Conservation (phyloP, 106 monocot genomes). For the Apostasia ramifera region DNA sequence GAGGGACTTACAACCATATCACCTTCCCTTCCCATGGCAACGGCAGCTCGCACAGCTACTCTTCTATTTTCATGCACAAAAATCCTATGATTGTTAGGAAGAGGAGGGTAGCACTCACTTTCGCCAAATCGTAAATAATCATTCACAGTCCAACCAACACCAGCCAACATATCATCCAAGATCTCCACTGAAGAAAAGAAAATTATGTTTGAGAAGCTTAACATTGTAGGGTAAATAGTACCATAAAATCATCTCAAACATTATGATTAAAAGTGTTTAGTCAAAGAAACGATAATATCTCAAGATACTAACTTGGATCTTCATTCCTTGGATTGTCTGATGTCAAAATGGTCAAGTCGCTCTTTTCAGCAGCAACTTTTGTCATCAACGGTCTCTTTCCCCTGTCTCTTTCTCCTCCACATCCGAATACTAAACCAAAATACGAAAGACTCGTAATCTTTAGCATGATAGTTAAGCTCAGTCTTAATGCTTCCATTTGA, state of each 20-base stretch:
- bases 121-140: conserved; percentile 8
- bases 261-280: background rate
- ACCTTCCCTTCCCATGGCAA: conserved; percentile 31
- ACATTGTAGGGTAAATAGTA: no score
- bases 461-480: no score
- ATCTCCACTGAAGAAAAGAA: conserved; percentile 16
- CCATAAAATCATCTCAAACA: background rate
- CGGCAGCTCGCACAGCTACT: conserved; percentile 26
- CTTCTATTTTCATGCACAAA: conserved; percentile 28
- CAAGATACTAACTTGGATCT: conserved; percentile 26
- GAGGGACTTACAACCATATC: conserved; percentile 33
- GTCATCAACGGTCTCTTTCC: conserved; percentile 43
- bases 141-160: conserved; percentile 23
- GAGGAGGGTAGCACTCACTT: conserved; percentile 4
- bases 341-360: conserved; percentile 28
- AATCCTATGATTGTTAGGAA: conserved; percentile 19
- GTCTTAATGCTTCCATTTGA: no score
- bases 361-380: conserved; percentile 27
- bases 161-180: conserved; percentile 33
- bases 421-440: conserved; percentile 20
- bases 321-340: conserved; percentile 32
- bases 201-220: background rate
- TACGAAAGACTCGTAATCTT: no score
- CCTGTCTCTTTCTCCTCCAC: conserved; percentile 27
- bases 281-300: background rate